Evolutionary conservation across 2,329 filamentous ascomycete genomes (phyloP).

Genomic region (Fusarium cicatricum): DNA sequence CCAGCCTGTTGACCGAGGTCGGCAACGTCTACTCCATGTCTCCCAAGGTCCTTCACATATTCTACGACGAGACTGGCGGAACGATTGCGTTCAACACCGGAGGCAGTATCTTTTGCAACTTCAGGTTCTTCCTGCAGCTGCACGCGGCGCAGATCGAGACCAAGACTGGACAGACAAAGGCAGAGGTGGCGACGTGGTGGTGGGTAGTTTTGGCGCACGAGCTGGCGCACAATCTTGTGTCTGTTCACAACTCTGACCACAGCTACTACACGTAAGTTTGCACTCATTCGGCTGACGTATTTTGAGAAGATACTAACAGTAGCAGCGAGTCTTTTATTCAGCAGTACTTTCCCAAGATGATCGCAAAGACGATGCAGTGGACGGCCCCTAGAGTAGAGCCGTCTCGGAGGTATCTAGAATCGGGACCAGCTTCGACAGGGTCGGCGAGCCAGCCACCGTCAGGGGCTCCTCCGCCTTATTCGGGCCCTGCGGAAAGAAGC

Average conservation of each 20-base stretch:
- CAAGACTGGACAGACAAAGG: slow-evolving; percentile 55
- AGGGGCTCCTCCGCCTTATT: slow-evolving; percentile 22
- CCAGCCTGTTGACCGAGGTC: slow-evolving; percentile 72
- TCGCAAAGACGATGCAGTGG: slow-evolving; percentile 59
- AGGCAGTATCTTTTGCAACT: slow-evolving; percentile 93
- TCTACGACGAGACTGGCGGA: slow-evolving; percentile 79
- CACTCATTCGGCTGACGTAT: not conserved
- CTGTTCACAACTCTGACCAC: slow-evolving; percentile 78
- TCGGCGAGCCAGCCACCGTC: not conserved
- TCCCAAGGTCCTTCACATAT: slow-evolving; percentile 79
- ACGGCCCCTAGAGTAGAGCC: slow-evolving; percentile 7
- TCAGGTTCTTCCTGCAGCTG: slow-evolving; percentile 83
- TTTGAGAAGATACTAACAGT: slow-evolving; percentile 27
- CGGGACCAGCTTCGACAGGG: not conserved
- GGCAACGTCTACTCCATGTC: slow-evolving; percentile 77
- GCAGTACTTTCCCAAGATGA: slow-evolving; percentile 78
- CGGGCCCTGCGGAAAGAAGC: slow-evolving; percentile 18
- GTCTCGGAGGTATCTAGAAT: slow-evolving; percentile 10
- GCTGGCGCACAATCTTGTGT: slow-evolving; percentile 90
- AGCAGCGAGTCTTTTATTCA: slow-evolving; percentile 75
- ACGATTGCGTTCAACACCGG: slow-evolving; percentile 93
- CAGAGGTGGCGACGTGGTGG: slow-evolving; percentile 85
- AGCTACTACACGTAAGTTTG: slow-evolving; percentile 79
- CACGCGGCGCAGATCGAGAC: slow-evolving; percentile 64
- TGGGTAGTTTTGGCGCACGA: slow-evolving; percentile 97